Evolutionary conservation across 2,329 filamentous ascomycete genomes (phyloP).

Genomic region (Microdochium nivale): DNA sequence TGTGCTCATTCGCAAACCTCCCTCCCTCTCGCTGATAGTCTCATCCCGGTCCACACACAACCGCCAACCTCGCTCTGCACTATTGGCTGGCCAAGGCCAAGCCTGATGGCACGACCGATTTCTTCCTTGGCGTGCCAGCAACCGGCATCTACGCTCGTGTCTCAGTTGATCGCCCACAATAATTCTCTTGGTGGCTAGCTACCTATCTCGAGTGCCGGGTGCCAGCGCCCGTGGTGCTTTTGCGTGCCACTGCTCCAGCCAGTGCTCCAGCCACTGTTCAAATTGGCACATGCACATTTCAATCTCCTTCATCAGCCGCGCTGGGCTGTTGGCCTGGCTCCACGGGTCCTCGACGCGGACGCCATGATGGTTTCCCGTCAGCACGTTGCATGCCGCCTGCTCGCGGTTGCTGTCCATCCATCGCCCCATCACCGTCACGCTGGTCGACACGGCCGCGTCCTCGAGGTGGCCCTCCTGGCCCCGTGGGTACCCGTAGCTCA

Average conservation of each 20-base stretch:
- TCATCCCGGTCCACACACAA: too few species aligned
- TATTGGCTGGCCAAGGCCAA: too few species aligned
- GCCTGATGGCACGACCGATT: too few species aligned
- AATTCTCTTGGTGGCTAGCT: neutral
- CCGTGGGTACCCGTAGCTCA: neutral
- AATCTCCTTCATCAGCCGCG: neutral
- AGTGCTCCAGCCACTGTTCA: neutral
- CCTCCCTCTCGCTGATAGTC: too few species aligned
- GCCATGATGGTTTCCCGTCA: neutral
- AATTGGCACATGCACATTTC: neutral
- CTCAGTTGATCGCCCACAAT: too few species aligned
- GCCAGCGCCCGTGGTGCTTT: neutral
- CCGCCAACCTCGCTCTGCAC: too few species aligned
- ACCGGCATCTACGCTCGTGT: too few species aligned
- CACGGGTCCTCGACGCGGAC: neutral
- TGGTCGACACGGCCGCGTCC: neutral
- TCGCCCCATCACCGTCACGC: neutral
- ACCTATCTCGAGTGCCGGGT: neutral
- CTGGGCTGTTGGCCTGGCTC: neutral
- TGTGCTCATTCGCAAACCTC: too few species aligned
- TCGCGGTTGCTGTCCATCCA: neutral
- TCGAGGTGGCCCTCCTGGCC: neutral
- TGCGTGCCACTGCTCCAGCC: neutral
- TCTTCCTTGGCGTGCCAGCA: too few species aligned
- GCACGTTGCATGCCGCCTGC: neutral